A percentile compares a stretch with the other conserved stretches of the same genome.
These are phyloP conservation scores for Raddia distichophylla DNA, from an alignment of 176 grass and related monocot species.

Conservation along the genomic window DNA sequence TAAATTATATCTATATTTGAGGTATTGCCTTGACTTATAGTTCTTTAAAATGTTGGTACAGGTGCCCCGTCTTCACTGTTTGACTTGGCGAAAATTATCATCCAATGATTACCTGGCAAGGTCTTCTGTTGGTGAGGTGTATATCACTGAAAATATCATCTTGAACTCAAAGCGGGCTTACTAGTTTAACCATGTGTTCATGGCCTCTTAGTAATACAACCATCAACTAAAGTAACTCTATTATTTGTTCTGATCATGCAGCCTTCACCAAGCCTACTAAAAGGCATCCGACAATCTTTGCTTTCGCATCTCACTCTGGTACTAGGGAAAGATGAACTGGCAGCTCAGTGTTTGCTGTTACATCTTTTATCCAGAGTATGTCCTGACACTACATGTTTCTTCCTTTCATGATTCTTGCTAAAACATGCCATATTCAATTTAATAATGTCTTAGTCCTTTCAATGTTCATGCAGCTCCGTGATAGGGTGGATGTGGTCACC, in stretches of 20 bases:
- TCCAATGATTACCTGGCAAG: slow-evolving; percentile 68
- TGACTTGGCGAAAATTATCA: slow-evolving; percentile 74
- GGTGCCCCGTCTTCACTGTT: slow-evolving; percentile 97
- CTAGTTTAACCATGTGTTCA: background rate
- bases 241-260: slow-evolving; percentile 48
- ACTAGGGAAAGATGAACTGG: slow-evolving; percentile 78
- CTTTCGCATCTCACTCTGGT: slow-evolving; percentile 62
- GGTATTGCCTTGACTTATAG: slow-evolving; percentile 2
- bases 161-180: slow-evolving; percentile 1
- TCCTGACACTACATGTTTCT: background rate
- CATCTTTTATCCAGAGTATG: slow-evolving; percentile 93
- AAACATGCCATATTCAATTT: slow-evolving; percentile 21
- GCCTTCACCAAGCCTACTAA: slow-evolving; percentile 67
- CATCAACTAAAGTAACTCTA: background rate
- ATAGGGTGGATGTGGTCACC: slow-evolving; percentile 73
- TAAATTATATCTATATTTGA: background rate
- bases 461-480: slow-evolving; percentile 61
- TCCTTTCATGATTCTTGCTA: background rate
- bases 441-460: background rate
- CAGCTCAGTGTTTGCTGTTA: slow-evolving; percentile 81
- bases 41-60: slow-evolving; percentile 34
- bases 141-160: slow-evolving; percentile 1
- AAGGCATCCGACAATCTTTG: slow-evolving; percentile 72
- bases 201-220: background rate
- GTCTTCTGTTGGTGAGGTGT: slow-evolving; percentile 59